Conservation (phyloP, 2,329 filamentous ascomycete species). For the Pseudohalonectria lignicola region DNA sequence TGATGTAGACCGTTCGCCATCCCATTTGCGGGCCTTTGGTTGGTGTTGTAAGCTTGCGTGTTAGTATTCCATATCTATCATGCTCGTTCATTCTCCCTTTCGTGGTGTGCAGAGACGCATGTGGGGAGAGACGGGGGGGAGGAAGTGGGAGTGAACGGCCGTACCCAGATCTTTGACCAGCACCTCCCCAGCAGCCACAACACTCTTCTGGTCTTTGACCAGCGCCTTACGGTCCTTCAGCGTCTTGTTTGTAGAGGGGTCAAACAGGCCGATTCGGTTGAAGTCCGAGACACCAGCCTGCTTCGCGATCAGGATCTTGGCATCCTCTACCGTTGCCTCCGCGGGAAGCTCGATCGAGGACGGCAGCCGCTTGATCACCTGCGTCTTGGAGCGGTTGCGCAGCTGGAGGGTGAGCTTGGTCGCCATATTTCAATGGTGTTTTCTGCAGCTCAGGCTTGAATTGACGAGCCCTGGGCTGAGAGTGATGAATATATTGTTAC, state of each 20-base stretch:
- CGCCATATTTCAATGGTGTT: too few relatives aligned
- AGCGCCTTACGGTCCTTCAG: constrained; percentile 50
- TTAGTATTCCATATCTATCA: too few relatives aligned
- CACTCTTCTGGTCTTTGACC: constrained; percentile 34
- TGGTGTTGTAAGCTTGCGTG: constrained; percentile 1
- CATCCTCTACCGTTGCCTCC: constrained; percentile 47
- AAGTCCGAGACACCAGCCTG: constrained; percentile 39
- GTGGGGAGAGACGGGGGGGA: too few relatives aligned
- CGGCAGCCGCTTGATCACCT: constrained; percentile 44
- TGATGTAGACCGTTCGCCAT: constrained; percentile 88
- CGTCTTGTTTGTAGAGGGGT: constrained; percentile 49
- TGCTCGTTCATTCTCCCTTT: too few relatives aligned
- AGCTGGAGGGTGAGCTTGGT: constrained; percentile 11
- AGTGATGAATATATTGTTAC: too few relatives aligned
- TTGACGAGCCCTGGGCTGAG: too few relatives aligned
- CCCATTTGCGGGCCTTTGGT: constrained; percentile 68
- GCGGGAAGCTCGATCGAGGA: constrained; percentile 33
- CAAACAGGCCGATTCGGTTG: constrained; percentile 52
- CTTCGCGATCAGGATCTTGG: constrained; percentile 44
- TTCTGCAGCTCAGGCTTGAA: too few relatives aligned
- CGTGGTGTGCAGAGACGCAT: too few relatives aligned
- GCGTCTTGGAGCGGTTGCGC: constrained; percentile 32
- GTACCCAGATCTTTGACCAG: constrained; percentile 90
- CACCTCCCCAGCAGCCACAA: constrained; percentile 43
- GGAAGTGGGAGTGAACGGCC: constrained; percentile 12